phyloP scores from a whole-genome alignment of 2,329 filamentous ascomycete genomes.

The Alternaria novae-zelandiae region DNA sequence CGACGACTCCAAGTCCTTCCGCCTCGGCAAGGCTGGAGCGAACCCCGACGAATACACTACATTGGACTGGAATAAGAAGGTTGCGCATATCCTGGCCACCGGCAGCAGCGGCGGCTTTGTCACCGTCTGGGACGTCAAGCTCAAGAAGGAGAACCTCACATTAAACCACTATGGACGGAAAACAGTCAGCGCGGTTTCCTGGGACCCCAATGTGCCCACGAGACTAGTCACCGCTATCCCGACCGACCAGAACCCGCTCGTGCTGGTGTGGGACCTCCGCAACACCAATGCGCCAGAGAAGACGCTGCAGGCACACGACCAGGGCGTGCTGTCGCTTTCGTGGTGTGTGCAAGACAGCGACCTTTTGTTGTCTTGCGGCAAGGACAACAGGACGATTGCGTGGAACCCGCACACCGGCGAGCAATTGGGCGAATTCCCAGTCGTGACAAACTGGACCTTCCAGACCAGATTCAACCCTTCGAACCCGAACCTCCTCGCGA shows the following conservation, averaged over 20 bases:
- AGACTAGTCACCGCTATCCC: conserved; percentile 92
- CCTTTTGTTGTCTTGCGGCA: conserved; percentile 88
- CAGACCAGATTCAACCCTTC: conserved; percentile 91
- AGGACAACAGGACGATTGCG: conserved; percentile 92
- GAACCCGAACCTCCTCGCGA: conserved; percentile 90
- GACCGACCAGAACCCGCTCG: conserved; percentile 84
- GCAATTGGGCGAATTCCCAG: conserved; percentile 87
- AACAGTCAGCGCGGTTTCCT: conserved; percentile 91
- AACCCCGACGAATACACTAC: conserved; percentile 95
- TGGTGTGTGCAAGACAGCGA: conserved; percentile 94
- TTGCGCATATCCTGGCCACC: conserved; percentile 93
- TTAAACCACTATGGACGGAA: conserved; percentile 90
- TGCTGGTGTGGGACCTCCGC: conserved; percentile 91
- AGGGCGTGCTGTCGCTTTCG: conserved; percentile 89
- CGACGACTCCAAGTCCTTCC: conserved; percentile 85
- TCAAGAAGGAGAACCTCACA: conserved; percentile 95
- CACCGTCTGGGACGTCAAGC: conserved; percentile 98
- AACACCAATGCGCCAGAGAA: conserved; percentile 95
- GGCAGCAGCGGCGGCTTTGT: conserved; percentile 93
- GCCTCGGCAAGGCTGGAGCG: conserved; percentile 84
- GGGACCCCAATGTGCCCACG: conserved; percentile 93
- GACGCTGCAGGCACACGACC: conserved; percentile 88
- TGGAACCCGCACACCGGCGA: conserved; percentile 97
- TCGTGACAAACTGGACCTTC: conserved; percentile 99
- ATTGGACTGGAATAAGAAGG: conserved; percentile 98